phyloP scores from a whole-genome alignment of 1,284 basidiomycete genomes.

The Chondrostereum purpureum region DNA sequence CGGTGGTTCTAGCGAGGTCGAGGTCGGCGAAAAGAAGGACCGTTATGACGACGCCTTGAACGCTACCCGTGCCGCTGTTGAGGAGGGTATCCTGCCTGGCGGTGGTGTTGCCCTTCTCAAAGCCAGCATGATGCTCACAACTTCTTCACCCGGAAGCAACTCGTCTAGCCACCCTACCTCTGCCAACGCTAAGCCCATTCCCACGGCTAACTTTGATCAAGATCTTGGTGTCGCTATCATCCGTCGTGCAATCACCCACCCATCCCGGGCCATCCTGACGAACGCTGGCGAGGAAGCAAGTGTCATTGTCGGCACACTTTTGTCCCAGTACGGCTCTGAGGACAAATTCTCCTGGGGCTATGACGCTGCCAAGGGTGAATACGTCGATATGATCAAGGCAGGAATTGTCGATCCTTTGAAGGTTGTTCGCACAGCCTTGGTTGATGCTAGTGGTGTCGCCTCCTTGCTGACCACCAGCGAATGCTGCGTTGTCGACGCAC shows the following conservation, averaged over 20 bases:
- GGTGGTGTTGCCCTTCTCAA: conserved; percentile 91
- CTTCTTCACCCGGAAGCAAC: conserved; percentile 41
- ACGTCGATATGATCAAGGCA: conserved; percentile 88
- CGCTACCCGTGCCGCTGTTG: conserved; percentile 95
- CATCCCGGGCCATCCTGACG: conserved; percentile 84
- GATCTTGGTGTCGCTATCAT: conserved; percentile 95
- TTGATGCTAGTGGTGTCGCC: conserved; percentile 85
- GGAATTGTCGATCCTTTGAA: conserved; percentile 95
- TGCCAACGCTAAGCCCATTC: conserved; percentile 58
- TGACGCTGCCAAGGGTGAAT: conserved; percentile 88
- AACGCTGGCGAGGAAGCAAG: conserved; percentile 95
- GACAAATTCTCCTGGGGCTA: conserved; percentile 86
- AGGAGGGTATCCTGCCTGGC: conserved; percentile 96
- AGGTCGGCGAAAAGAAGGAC: conserved; percentile 99
- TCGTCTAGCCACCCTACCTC: conserved; percentile 34
- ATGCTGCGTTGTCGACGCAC: conserved; percentile 86
- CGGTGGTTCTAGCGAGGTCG: conserved; percentile 90
- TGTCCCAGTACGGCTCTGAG: conserved; percentile 57
- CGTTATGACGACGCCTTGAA: conserved; percentile 97
- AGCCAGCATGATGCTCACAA: conserved; percentile 76
- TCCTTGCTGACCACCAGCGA: conserved; percentile 91
- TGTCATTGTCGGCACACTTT: conserved; percentile 86
- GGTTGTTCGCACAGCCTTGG: conserved; percentile 88
- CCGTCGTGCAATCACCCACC: conserved; percentile 79
- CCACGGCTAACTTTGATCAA: conserved; percentile 94